phyloP scores from a whole-genome alignment of 148 eudicot species.

The Amaranthus palmeri region DNA sequence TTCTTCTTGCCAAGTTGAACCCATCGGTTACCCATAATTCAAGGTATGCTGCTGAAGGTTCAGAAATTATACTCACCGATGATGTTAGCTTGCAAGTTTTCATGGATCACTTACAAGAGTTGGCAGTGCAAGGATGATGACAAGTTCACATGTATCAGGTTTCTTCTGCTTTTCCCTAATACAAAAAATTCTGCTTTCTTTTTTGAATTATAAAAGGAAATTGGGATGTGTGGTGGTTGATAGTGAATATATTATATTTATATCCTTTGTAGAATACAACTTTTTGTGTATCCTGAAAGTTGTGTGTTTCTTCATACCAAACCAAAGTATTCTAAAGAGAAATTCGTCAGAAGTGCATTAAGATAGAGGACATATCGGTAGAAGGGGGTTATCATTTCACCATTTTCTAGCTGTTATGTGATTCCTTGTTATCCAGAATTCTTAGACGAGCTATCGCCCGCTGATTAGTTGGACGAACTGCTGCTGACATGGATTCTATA shows the following conservation, averaged over 20 bases:
- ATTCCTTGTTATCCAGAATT: neutral
- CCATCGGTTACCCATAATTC: conserved; percentile 94
- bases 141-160: conserved; percentile 19
- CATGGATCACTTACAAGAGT: conserved; percentile 76
- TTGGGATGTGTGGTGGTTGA: too few species aligned
- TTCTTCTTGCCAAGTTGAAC: conserved; percentile 92
- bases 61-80: conserved; percentile 79
- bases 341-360: neutral
- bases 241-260: too few species aligned
- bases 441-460: neutral
- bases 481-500: neutral
- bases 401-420: too few species aligned
- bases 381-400: neutral
- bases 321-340: neutral
- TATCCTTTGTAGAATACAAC: neutral
- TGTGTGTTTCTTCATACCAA: neutral
- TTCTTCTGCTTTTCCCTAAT: conserved; percentile 5
- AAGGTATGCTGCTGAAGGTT: conserved; percentile 40
- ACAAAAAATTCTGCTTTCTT: neutral
- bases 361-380: neutral
- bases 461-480: neutral
- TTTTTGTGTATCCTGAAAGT: neutral
- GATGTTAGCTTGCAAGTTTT: conserved; percentile 92
- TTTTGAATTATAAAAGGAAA: too few species aligned
- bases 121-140: conserved; percentile 80